Evolutionary conservation across 345 rosid genomes (phyloP).

Genomic region (Citrus unshiu): DNA sequence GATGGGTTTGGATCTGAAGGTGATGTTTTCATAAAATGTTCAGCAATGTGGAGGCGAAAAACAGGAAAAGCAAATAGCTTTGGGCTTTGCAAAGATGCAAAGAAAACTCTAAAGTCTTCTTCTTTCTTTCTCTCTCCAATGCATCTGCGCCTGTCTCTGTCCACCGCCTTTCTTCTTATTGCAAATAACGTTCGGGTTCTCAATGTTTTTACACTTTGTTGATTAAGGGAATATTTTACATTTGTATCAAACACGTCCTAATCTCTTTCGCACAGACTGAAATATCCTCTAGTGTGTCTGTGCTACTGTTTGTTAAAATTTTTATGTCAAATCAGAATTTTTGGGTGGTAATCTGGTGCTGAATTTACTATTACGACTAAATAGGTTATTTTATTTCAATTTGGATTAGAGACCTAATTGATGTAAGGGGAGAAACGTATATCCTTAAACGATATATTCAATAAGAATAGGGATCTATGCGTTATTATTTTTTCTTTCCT

Average conservation of each 20-base stretch:
- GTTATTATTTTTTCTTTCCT: not conserved
- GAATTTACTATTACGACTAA: no score
- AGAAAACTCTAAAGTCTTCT: constrained; percentile 29
- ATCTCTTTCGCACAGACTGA: accelerated
- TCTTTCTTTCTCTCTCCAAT: constrained; percentile 6
- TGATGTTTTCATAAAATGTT: not conserved
- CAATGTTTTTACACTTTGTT: no score
- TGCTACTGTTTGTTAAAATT: not conserved
- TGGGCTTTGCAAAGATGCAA: constrained; percentile 11
- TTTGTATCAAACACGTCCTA: not conserved
- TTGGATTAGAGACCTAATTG: no score
- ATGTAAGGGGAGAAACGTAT: accelerated
- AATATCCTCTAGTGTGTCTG: not conserved
- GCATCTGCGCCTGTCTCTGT: not conserved
- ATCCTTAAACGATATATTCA: not conserved
- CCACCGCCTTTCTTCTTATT: not conserved
- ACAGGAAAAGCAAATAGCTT: not conserved
- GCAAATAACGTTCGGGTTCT: not conserved
- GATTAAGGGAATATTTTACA: not conserved
- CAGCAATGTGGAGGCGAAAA: not conserved
- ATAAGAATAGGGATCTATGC: not conserved
- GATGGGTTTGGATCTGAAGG: not conserved
- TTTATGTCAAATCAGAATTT: not conserved
- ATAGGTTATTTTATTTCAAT: no score
- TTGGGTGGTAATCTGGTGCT: no score